Conservation (phyloP, 2,329 filamentous ascomycete genomes). For the Aspergillus sergii region DNA sequence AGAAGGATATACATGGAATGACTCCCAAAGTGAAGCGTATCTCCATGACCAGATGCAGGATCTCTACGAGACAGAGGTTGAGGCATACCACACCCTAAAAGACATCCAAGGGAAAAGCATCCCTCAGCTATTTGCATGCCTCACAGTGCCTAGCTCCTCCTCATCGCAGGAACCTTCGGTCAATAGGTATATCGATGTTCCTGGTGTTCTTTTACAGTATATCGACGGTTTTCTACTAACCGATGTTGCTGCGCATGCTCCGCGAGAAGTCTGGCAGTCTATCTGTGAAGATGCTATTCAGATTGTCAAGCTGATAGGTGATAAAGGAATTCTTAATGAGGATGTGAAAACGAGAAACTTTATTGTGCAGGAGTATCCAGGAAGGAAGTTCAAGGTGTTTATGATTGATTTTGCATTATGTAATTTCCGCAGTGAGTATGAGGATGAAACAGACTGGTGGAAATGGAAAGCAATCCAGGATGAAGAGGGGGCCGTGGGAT, state of each 20-base stretch:
- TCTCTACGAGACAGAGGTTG: slow-evolving; percentile 18
- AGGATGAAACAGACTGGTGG: slow-evolving; percentile 17
- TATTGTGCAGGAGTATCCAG: slow-evolving; percentile 5
- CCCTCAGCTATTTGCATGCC: slow-evolving; percentile 15
- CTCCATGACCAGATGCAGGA: slow-evolving; percentile 14
- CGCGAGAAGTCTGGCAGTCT: slow-evolving; percentile 18
- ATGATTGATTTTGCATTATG: slow-evolving; percentile 21
- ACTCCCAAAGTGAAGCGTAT: slow-evolving; percentile 19
- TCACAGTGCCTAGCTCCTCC: slow-evolving; percentile 1
- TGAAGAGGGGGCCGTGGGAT: slow-evolving; percentile 23
- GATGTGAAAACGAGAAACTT: slow-evolving; percentile 23
- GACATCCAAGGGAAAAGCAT: slow-evolving; percentile 23
- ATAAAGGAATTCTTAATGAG: slow-evolving; percentile 22
- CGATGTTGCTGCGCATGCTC: slow-evolving; percentile 14
- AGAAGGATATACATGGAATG: slow-evolving; percentile 13
- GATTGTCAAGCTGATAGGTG: slow-evolving; percentile 17
- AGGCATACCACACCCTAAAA: slow-evolving; percentile 17
- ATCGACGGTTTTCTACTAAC: slow-evolving; percentile 18
- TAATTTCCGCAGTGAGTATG: slow-evolving; percentile 16
- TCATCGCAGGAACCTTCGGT: neutral
- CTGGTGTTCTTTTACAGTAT: slow-evolving; percentile 22
- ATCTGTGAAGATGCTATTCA: slow-evolving; percentile 26
- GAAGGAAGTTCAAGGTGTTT: slow-evolving; percentile 9
- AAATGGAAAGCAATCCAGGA: slow-evolving; percentile 18
- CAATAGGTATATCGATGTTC: slow-evolving; percentile 10